A percentile compares a stretch with the other conserved stretches of the same genome.
phyloP scores from a whole-genome alignment of 371 early-diverging fungal genomes.

The Coemansia sp. region DNA sequence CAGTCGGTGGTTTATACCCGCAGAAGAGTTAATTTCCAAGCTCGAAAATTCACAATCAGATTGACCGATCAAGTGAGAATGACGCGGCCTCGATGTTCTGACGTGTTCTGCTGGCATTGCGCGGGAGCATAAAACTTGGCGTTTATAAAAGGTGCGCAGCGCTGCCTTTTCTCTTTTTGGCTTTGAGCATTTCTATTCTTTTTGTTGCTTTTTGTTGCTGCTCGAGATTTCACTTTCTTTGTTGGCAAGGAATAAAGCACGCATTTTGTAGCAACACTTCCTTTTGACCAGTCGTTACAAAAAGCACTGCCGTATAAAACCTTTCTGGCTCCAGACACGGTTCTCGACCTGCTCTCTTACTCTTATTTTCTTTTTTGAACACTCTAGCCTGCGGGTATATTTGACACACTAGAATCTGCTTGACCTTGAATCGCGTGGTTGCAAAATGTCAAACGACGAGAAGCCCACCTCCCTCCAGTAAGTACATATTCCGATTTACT shows the following conservation, averaged over 20 bases:
- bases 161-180: background rate
- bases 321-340: too few relatives aligned
- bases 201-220: background rate
- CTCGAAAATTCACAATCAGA: constrained; percentile 6
- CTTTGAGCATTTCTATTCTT: background rate
- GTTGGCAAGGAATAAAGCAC: too few relatives aligned
- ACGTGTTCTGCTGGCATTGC: constrained; percentile 2
- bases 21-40: constrained; percentile 14
- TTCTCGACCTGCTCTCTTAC: too few relatives aligned
- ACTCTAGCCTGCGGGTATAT: background rate
- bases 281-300: too few relatives aligned
- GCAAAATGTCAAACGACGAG: constrained; percentile 40
- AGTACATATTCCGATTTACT: constrained; percentile 6
- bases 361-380: background rate
- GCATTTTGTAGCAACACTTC: too few relatives aligned
- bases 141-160: too few relatives aligned
- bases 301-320: too few relatives aligned
- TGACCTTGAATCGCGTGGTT: background rate
- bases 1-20: constrained; percentile 31
- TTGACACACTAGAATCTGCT: background rate
- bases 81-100: constrained; percentile 3
- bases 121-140: background rate
- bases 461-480: constrained; percentile 40
- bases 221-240: background rate
- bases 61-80: constrained; percentile 1